phyloP scores from a whole-genome alignment of 2,329 filamentous ascomycete species.

The Akanthomyces uredinophilus region DNA sequence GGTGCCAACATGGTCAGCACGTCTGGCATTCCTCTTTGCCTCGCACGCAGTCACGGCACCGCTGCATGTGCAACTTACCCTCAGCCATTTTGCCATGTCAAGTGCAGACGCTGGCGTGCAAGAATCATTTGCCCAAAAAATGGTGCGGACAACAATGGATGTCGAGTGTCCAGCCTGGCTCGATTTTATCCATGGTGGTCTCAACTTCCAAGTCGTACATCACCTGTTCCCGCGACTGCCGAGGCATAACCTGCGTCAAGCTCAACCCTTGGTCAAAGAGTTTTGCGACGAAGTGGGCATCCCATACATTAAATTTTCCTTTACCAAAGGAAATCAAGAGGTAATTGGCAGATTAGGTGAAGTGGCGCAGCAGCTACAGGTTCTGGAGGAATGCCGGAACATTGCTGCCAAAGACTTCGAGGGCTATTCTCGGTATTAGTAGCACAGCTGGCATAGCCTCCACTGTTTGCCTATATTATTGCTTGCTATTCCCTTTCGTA shows the following conservation, averaged over 20 bases:
- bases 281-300: constrained; percentile 80
- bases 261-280: constrained; percentile 70
- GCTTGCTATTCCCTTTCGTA: too few species aligned
- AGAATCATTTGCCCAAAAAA: constrained; percentile 85
- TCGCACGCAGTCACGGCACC: constrained; percentile 77
- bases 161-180: constrained; percentile 84
- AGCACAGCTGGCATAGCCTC: too few species aligned
- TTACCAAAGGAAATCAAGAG: constrained; percentile 75
- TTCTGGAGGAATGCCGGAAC: background rate
- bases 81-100: constrained; percentile 92
- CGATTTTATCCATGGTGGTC: constrained; percentile 81
- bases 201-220: constrained; percentile 87
- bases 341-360: constrained; percentile 74
- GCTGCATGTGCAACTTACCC: constrained; percentile 82
- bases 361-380: constrained; percentile 59
- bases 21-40: constrained; percentile 72
- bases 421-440: too few species aligned
- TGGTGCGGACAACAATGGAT: constrained; percentile 91
- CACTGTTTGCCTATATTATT: too few species aligned
- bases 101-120: constrained; percentile 76
- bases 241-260: constrained; percentile 71
- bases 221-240: constrained; percentile 81
- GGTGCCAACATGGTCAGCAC: constrained; percentile 63
- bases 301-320: constrained; percentile 80
- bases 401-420: background rate